Percentiles rank a stretch among this genome's conserved stretches.
Evolutionary conservation across 1,284 basidiomycete species (phyloP).

Genomic region (Malassezia vespertilionis): DNA sequence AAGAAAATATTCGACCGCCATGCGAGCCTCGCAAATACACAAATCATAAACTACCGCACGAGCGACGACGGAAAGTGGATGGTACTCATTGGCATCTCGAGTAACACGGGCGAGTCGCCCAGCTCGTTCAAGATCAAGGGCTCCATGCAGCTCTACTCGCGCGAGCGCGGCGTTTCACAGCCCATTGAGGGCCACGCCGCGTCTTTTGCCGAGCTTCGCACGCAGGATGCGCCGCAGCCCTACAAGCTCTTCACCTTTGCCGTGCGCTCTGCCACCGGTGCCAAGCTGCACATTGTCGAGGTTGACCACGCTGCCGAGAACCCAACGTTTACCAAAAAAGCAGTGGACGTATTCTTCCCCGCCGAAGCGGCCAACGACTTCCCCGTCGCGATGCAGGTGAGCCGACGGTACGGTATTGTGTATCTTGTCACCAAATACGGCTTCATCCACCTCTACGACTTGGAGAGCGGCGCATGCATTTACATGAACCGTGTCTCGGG

Average conservation of each 20-base stretch:
- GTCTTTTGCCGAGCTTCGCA: conserved; percentile 79
- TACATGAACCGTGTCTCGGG: conserved; percentile 99
- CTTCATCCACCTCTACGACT: conserved; percentile 98
- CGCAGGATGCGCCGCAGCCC: conserved; percentile 30
- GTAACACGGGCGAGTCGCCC: conserved; percentile 72
- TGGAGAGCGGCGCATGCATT: conserved; percentile 94
- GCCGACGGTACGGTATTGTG: conserved; percentile 88
- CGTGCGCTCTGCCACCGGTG: conserved; percentile 85
- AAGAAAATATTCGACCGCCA: conserved; percentile 95
- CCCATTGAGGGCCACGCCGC: conserved; percentile 98
- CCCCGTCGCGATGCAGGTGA: conserved; percentile 99
- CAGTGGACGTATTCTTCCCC: conserved; percentile 98
- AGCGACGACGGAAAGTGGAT: conserved; percentile 93
- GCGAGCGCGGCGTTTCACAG: conserved; percentile 85
- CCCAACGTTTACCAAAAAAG: conserved; percentile 92
- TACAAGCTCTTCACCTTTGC: conserved; percentile 89
- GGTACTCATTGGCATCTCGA: conserved; percentile 87
- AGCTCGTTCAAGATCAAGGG: conserved; percentile 48
- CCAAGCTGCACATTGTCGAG: conserved; percentile 98
- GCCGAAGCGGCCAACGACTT: conserved; percentile 97
- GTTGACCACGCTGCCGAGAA: conserved; percentile 94
- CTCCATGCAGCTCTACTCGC: conserved; percentile 86
- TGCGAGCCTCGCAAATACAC: conserved; percentile 78
- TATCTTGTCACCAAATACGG: conserved; percentile 98
- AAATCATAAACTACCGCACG: conserved; percentile 97